phyloP scores from a whole-genome alignment of 805 yeast species.

The Barnettozyma californica region DNA sequence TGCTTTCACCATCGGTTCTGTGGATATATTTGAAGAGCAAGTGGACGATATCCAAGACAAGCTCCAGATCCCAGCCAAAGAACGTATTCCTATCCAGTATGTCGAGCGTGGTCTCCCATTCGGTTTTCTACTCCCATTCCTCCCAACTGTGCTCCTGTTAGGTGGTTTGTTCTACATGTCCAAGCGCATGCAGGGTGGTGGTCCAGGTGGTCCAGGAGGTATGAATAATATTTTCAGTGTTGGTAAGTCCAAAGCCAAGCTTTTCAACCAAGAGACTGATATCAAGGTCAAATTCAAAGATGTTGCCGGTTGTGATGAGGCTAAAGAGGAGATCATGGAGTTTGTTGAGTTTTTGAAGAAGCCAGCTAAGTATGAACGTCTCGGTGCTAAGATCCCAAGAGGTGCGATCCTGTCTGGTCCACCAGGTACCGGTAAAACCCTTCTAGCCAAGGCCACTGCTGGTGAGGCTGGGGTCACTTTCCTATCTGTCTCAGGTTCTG shows the following conservation, averaged over 20 bases:
- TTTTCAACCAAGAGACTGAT: constrained; percentile 77
- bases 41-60: constrained; percentile 67
- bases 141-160: constrained; percentile 75
- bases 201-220: constrained; percentile 48
- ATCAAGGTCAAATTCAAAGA: constrained; percentile 79
- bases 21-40: constrained; percentile 80
- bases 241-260: constrained; percentile 74
- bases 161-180: constrained; percentile 57
- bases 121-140: constrained; percentile 59
- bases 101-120: constrained; percentile 62
- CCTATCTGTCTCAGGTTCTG: constrained; percentile 87
- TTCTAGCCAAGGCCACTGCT: constrained; percentile 91
- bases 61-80: constrained; percentile 59
- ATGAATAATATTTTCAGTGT: constrained; percentile 68
- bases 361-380: constrained; percentile 75
- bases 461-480: constrained; percentile 97
- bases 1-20: constrained; percentile 85
- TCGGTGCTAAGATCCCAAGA: constrained; percentile 93
- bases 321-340: constrained; percentile 93
- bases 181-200: constrained; percentile 37
- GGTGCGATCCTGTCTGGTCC: constrained; percentile 95
- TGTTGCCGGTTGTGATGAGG: constrained; percentile 94
- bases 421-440: constrained; percentile 95
- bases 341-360: constrained; percentile 84
- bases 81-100: constrained; percentile 74